Evolutionary conservation across 1,284 basidiomycete genomes (phyloP), one percentile per base, ranked within the genome.

Genomic region (Cutaneotrichosporon sp.): DNA sequence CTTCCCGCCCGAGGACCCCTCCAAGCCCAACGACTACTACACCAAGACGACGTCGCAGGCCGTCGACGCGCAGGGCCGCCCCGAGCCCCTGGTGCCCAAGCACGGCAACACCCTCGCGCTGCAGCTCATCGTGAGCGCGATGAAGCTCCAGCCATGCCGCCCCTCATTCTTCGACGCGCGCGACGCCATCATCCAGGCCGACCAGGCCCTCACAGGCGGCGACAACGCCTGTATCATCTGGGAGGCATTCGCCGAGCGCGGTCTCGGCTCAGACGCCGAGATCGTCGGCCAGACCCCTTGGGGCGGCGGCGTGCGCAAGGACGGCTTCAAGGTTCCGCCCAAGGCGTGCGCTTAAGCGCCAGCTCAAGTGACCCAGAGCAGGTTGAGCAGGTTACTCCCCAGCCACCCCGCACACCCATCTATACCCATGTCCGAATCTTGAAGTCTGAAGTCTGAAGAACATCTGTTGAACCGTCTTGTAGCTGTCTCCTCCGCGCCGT

Each of bases 141-240:
- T 97, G 90, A 97, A 97, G 81, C 77, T 94, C 42, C 92, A 97
- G 74, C 85, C 87, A 5, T 97, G 93, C 77, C 81, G 86, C 49
- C 93, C 92, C 5, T 81, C 81, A 51, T 96, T 97, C 86, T 88
- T 93, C 66, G 84, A 91, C 61, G 88, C 91, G 11, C 84, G 93
- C 55, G 86, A 92, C 72, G 91, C 92, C 19, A 94, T 97, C 70
- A 82, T 97, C 64, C 83, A 89, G 65, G 92, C 93, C n/a, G 93
- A 97, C 75, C 77, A 89, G 72, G 77, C 87, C 42, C 80, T 94
- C 53, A 97, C 93, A 1, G 88, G 85, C 19, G 93, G 94, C 14
- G 88, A 89, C 79, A 97, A 97, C 79, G 79, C 81, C 64, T 97
- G 94, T 75, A 77, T 81, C n/a, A 77, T 97, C 58, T 97, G 90